Percentiles rank a stretch among this genome's conserved stretches.
Evolutionary conservation across 2,329 filamentous ascomycete species (phyloP).

Genomic region (Nemania sp.): DNA sequence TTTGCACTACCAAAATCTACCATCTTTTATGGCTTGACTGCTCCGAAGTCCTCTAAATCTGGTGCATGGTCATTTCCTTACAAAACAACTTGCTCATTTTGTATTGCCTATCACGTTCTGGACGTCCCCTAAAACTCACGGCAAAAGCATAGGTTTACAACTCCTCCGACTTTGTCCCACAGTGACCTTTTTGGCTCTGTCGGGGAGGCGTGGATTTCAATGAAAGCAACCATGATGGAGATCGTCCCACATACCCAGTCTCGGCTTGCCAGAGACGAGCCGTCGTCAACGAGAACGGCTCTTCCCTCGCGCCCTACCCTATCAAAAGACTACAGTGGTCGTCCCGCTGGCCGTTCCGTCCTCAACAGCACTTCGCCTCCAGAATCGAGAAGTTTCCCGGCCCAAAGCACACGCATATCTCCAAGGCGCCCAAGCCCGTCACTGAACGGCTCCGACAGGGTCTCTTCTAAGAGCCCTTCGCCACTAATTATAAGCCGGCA

Average conservation of each 20-base stretch:
- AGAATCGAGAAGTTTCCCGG: constrained; percentile 36
- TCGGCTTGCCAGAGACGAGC: constrained; percentile 32
- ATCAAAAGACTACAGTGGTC: constrained; percentile 34
- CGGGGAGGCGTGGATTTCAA: constrained; percentile 12
- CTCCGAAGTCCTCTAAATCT: constrained; percentile 8
- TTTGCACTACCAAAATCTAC: too few species aligned
- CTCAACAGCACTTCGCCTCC: constrained; percentile 30
- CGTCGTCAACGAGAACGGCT: constrained; percentile 36
- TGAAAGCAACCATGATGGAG: constrained; percentile 35
- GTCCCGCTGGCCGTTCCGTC: constrained; percentile 31
- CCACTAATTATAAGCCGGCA: constrained; percentile 36
- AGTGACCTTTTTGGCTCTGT: background rate
- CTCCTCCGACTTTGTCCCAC: background rate
- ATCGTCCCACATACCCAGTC: constrained; percentile 28
- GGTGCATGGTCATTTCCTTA: background rate
- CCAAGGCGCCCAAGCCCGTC: constrained; percentile 38
- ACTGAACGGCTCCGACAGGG: constrained; percentile 37
- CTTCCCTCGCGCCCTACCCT: constrained; percentile 38
- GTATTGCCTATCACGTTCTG: background rate
- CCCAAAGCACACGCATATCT: constrained; percentile 34
- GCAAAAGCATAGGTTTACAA: constrained; percentile 3
- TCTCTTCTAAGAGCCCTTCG: constrained; percentile 40
- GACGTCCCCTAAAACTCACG: constrained; percentile 5
- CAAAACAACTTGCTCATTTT: background rate
- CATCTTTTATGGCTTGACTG: too few species aligned